Percentiles rank a stretch among this genome's conserved stretches.
phyloP scores from a whole-genome alignment of 2,329 filamentous ascomycete genomes.

The Simplicillium sp. region DNA sequence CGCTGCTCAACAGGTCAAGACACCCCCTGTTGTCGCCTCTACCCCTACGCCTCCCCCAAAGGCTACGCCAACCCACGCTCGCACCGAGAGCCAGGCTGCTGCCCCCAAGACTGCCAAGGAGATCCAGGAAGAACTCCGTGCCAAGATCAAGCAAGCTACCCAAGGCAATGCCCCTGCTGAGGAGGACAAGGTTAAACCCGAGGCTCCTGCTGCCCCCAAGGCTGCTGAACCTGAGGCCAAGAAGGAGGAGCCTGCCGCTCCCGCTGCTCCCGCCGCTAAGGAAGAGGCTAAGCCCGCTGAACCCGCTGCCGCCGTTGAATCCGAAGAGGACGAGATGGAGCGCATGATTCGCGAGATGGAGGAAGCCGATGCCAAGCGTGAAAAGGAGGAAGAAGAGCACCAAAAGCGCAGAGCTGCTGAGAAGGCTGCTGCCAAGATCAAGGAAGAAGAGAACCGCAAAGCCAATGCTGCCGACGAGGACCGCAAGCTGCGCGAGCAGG shows the following conservation, averaged over 20 bases:
- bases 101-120: constrained; percentile 68
- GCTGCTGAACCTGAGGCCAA: constrained; percentile 13
- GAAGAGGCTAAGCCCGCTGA: constrained; percentile 20
- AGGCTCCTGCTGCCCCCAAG: constrained; percentile 19
- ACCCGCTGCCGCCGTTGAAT: constrained; percentile 21
- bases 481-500: constrained; percentile 61
- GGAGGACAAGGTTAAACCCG: constrained; percentile 16
- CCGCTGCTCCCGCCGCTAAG: constrained; percentile 8
- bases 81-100: constrained; percentile 57
- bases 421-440: constrained; percentile 36
- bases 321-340: constrained; percentile 48
- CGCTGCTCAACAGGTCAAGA: constrained; percentile 47
- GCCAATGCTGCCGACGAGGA: constrained; percentile 46
- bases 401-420: constrained; percentile 37
- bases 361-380: constrained; percentile 40
- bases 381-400: constrained; percentile 36
- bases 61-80: constrained; percentile 62
- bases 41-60: constrained; percentile 70
- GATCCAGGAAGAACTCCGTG: constrained; percentile 73
- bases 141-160: constrained; percentile 61
- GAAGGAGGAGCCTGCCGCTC: constrained; percentile 22
- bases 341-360: constrained; percentile 55
- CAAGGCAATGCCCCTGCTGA: constrained; percentile 19
- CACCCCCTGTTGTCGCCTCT: constrained; percentile 62
- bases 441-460: constrained; percentile 33